Base-by-base conservation (phyloP, 805 yeast genomes). In the Hanseniaspora mollemarum region DNA sequence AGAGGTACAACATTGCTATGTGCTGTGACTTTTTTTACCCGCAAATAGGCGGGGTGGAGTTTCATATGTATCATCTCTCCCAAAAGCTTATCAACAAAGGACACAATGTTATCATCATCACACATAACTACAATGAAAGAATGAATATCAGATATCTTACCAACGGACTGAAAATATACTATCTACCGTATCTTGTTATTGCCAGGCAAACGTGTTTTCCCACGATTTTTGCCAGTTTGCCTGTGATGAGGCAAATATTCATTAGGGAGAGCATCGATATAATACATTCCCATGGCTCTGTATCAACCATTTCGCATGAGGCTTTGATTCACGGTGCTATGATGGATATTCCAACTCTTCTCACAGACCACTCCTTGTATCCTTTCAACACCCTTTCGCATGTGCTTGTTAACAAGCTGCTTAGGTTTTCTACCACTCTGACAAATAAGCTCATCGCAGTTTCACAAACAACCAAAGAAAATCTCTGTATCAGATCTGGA, bases 21-120 rank as follows among this genome's bases (percentile, higher is more conserved):
- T 85, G 88, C 3, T 84, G 94, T 40, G 99, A 92, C 66, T 92
- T 87, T 71, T 92, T 92, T 76, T 92, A 84, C 67, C 99, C 99
- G 10, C 98, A 92, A 62, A 83, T 96, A 0, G 99, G 99, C 3
- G 99, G 99, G 9, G 94, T 92, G 1, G 99, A 92, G 64, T 79
- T 90, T 55, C 98, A 92, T 62, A 84, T 90, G 16, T 87, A 86
- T 64, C 97, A 92, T 63, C 67, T 92, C 22, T 81, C 97, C 0
- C 94, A 87, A 64, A 78, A 81, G 59, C 74, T 88, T 50, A 81
- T 86, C 9, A 77, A 76, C 19, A 66, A 80, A 36, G 96, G 96
- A 8, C 96, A 88, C 61, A 77, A 84, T 3, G 96, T 90, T 10
- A 67, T 88, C 5, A 77, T 92, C 22, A 74, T 92, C 29, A 87